Conservation (phyloP, 108 stramenopile species). For the Epipyxis sp. region DNA sequence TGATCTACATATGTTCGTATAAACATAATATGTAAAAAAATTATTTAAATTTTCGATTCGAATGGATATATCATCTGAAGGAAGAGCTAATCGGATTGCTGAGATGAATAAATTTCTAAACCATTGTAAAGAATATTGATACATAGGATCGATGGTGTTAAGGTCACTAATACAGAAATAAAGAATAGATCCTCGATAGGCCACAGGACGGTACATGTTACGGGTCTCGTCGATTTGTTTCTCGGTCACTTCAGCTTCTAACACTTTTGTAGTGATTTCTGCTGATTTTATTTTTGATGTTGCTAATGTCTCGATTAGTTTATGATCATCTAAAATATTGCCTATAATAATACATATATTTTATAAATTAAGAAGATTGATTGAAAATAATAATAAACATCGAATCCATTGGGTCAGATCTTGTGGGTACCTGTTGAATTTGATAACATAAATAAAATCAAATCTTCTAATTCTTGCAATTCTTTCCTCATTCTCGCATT, state of each 20-base stretch:
- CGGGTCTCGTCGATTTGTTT: slow-evolving; percentile 53
- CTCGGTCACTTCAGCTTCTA: slow-evolving; percentile 54
- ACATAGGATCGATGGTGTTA: slow-evolving; percentile 57
- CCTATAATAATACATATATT: no score
- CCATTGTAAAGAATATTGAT: slow-evolving; percentile 60
- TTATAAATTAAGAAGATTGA: no score
- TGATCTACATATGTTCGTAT: slow-evolving; percentile 54
- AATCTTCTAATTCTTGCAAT: slow-evolving; percentile 59
- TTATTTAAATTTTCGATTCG: slow-evolving; percentile 51
- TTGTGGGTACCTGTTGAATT: no score
- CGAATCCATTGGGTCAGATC: no score
- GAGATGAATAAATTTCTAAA: slow-evolving; percentile 54
- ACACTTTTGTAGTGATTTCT: slow-evolving; percentile 56
- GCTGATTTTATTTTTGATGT: slow-evolving; percentile 48
- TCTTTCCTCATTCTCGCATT: slow-evolving; percentile 51
- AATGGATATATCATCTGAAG: slow-evolving; percentile 40
- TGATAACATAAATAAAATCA: slow-evolving; percentile 54
- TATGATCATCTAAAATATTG: slow-evolving; percentile 60
- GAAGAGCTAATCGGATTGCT: slow-evolving; percentile 32
- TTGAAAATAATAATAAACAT: no score
- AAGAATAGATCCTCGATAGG: slow-evolving; percentile 54
- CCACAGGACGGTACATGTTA: slow-evolving; percentile 54
- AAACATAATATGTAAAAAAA: slow-evolving; percentile 56
- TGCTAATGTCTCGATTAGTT: slow-evolving; percentile 59
- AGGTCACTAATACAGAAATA: slow-evolving; percentile 60